Conservation (phyloP, 768 basidiomycete species). For the Russula sp. region DNA sequence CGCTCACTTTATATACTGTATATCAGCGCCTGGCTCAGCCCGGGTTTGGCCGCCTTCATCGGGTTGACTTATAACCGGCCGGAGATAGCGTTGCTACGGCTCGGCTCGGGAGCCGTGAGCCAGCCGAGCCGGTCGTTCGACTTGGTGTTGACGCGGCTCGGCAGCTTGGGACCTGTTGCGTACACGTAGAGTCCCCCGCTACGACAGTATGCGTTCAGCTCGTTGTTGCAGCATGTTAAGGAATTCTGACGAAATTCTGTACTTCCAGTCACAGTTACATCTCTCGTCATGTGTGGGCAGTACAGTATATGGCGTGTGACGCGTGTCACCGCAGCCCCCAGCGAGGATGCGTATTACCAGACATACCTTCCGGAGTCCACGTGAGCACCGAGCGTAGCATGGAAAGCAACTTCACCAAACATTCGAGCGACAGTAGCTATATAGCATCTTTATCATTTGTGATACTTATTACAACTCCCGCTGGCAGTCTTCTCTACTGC, state of each 20-base stretch:
- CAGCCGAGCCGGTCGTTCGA: no score
- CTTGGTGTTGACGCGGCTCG: no score
- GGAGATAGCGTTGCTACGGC: no score
- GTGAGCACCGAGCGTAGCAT: constrained; percentile 42
- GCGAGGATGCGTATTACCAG: constrained; percentile 38
- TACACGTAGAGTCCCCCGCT: neutral
- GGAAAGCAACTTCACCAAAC: constrained; percentile 43
- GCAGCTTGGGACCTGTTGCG: no score
- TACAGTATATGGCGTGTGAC: constrained; percentile 46
- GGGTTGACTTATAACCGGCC: constrained; percentile 36
- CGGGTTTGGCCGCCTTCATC: constrained; percentile 44
- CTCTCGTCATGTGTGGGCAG: constrained; percentile 46
- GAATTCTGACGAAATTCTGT: neutral
- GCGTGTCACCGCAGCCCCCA: constrained; percentile 38
- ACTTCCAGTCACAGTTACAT: constrained; percentile 38
- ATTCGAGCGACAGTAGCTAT: constrained; percentile 49
- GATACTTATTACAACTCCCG: neutral
- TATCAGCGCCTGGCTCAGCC: constrained; percentile 26
- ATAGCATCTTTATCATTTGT: constrained; percentile 17
- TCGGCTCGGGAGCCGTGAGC: no score
- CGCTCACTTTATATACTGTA: neutral
- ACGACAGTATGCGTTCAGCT: neutral
- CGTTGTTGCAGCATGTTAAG: neutral
- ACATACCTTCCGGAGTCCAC: constrained; percentile 36
- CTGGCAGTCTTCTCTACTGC: constrained; percentile 40